Percentiles rank a stretch among this genome's conserved stretches.
These are phyloP conservation scores for Theileria orientalis DNA, from an alignment of 169 alveolate species.

Conservation along the genomic window DNA sequence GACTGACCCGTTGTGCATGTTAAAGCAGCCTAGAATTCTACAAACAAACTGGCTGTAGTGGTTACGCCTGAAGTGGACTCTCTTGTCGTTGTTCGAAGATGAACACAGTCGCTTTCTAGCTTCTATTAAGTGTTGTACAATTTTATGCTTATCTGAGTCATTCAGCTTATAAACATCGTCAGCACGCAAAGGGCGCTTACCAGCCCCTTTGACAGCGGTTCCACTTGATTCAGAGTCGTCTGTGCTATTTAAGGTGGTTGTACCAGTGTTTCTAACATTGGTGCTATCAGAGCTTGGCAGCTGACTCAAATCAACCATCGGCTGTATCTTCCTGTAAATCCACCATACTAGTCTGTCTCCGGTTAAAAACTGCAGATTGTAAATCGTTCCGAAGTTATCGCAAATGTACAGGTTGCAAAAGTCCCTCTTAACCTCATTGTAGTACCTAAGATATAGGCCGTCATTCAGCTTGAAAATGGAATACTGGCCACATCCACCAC, in stretches of 20 bases:
- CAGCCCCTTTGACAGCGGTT: too few species aligned
- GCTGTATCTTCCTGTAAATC: constrained; percentile 35
- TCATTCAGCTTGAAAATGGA: not conserved
- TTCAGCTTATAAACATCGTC: constrained; percentile 22
- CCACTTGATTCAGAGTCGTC: not conserved
- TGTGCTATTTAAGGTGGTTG: not conserved
- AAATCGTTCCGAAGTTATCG: constrained; percentile 72
- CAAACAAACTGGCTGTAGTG: constrained; percentile 53
- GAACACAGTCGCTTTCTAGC: constrained; percentile 57
- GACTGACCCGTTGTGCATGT: constrained; percentile 58
- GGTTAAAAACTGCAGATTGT: constrained; percentile 62
- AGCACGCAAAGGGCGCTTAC: constrained; percentile 18
- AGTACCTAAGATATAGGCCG: constrained; percentile 11
- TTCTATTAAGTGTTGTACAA: constrained; percentile 52
- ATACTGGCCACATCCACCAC: not conserved
- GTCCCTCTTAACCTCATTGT: constrained; percentile 26
- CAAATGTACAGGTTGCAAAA: constrained; percentile 58
- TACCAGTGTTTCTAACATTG: not conserved
- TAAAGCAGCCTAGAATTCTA: constrained; percentile 23
- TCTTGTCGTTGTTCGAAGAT: constrained; percentile 48
- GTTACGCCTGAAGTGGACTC: constrained; percentile 55
- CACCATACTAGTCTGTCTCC: constrained; percentile 58
- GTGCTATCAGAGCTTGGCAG: not conserved
- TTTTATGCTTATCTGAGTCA: constrained; percentile 54
- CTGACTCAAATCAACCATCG: constrained; percentile 40